Percentiles rank a stretch among this genome's conserved stretches.
phyloP scores from a whole-genome alignment of 768 basidiomycete genomes.

The Calocybe indica region DNA sequence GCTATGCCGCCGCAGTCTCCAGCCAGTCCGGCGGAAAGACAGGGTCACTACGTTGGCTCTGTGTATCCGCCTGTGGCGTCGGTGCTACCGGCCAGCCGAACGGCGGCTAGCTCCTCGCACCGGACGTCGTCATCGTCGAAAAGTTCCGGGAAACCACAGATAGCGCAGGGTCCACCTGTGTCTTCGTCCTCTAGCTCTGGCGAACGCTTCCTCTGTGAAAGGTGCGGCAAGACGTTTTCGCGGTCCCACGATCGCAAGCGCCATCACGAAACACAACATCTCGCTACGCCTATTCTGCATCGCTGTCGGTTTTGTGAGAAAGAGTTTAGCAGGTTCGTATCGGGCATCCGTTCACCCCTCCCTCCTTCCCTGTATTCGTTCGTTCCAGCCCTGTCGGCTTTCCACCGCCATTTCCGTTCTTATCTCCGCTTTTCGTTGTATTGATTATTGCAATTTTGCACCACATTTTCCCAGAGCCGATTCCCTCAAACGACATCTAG shows the following conservation, averaged over 20 bases:
- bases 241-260: slow-evolving; percentile 78
- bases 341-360: neutral
- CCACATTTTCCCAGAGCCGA: slow-evolving; percentile 13
- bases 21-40: neutral
- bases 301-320: slow-evolving; percentile 70
- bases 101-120: slow-evolving; percentile 31
- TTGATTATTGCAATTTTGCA: slow-evolving; percentile 2
- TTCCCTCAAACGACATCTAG: slow-evolving; percentile 76
- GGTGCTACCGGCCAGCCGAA: slow-evolving; percentile 22
- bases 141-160: slow-evolving; percentile 21
- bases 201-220: slow-evolving; percentile 67
- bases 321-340: slow-evolving; percentile 62
- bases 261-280: slow-evolving; percentile 74
- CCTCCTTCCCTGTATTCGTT: slow-evolving; percentile 7
- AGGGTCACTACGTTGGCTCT: slow-evolving; percentile 11
- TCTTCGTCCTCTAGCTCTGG: slow-evolving; percentile 36
- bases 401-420: neutral
- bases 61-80: slow-evolving; percentile 12
- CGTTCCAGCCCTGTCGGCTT: slow-evolving; percentile 8
- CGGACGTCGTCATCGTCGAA: slow-evolving; percentile 33
- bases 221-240: slow-evolving; percentile 76
- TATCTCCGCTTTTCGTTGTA: neutral
- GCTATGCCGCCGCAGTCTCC: slow-evolving; percentile 16
- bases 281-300: slow-evolving; percentile 57
- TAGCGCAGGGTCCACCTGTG: slow-evolving; percentile 25